A percentile compares a stretch with the other conserved stretches of the same genome.
phyloP scores from a whole-genome alignment of 768 basidiomycete species.

The Boletus coccyginus region DNA sequence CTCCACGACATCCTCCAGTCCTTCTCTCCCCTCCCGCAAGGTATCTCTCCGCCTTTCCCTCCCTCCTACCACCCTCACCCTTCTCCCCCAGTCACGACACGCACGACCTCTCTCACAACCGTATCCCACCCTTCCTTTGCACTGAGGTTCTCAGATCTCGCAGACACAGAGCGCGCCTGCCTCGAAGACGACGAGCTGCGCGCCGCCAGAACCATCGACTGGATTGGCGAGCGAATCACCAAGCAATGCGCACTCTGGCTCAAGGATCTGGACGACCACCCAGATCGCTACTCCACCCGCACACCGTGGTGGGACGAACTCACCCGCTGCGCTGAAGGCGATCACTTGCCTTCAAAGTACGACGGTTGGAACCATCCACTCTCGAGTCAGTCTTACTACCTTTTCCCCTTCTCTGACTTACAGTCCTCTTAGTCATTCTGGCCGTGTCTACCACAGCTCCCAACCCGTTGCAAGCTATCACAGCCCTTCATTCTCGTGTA shows the following conservation, averaged over 20 bases:
- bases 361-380: conserved; percentile 91
- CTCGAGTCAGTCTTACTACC: conserved; percentile 51
- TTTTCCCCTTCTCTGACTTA: conserved; percentile 13
- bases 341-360: conserved; percentile 62
- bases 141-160: conserved; percentile 74
- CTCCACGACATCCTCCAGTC: conserved; percentile 76
- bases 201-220: conserved; percentile 78
- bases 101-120: conserved; percentile 69
- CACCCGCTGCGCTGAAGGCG: conserved; percentile 71
- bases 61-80: conserved; percentile 2
- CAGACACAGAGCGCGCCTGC: conserved; percentile 69
- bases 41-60: conserved; percentile 37
- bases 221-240: conserved; percentile 74
- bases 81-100: conserved; percentile 62
- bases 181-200: conserved; percentile 78
- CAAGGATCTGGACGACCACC: conserved; percentile 53
- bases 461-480: conserved; percentile 79
- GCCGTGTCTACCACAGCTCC: conserved; percentile 80
- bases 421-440: conserved; percentile 57
- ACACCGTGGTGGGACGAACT: conserved; percentile 92
- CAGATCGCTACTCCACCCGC: conserved; percentile 39
- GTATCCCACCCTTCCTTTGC: conserved; percentile 71
- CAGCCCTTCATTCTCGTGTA: conserved; percentile 64
- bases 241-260: conserved; percentile 68
- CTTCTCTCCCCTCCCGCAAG: conserved; percentile 80